phyloP scores from a whole-genome alignment of 164 flowering plant species.

The Nymphaea thermarum region DNA sequence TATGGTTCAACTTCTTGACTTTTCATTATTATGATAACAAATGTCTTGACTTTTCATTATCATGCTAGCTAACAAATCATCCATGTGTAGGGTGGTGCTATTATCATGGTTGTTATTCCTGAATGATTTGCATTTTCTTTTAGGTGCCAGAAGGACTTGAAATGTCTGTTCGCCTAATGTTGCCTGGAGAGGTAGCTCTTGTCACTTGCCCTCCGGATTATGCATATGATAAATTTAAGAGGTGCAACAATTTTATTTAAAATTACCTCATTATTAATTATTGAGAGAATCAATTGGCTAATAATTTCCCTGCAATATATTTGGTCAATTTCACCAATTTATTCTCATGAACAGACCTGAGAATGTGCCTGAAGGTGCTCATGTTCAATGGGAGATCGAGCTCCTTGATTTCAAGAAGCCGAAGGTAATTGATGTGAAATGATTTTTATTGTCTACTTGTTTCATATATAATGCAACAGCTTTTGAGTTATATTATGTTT shows the following conservation, averaged over 20 bases:
- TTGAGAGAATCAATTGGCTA: not conserved
- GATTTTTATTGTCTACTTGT: not conserved
- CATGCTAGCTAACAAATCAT: too few species aligned
- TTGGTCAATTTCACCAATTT: not conserved
- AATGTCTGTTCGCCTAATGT: slow-evolving; percentile 94
- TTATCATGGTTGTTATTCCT: too few species aligned
- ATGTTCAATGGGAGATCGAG: slow-evolving; percentile 91
- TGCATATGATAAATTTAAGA: slow-evolving; percentile 92
- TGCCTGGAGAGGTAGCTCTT: slow-evolving; percentile 84
- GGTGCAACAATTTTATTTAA: slow-evolving; percentile 22
- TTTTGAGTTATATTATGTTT: too few species aligned
- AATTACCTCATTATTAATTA: not conserved
- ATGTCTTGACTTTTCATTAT: too few species aligned
- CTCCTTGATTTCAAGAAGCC: slow-evolving; percentile 93
- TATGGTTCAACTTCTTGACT: too few species aligned
- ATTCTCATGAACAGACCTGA: slow-evolving; percentile 44
- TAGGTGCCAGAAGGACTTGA: slow-evolving; percentile 99
- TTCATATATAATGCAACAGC: not conserved
- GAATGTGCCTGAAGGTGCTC: slow-evolving; percentile 88
- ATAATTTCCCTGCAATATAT: not conserved
- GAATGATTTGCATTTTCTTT: too few species aligned
- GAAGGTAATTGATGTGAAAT: slow-evolving; percentile 32
- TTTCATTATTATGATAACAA: too few species aligned
- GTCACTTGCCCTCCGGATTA: slow-evolving; percentile 97
- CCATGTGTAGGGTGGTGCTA: too few species aligned